Evolutionary conservation across 305 asterid species (phyloP).

Genomic region (Plantago lanceolata): DNA sequence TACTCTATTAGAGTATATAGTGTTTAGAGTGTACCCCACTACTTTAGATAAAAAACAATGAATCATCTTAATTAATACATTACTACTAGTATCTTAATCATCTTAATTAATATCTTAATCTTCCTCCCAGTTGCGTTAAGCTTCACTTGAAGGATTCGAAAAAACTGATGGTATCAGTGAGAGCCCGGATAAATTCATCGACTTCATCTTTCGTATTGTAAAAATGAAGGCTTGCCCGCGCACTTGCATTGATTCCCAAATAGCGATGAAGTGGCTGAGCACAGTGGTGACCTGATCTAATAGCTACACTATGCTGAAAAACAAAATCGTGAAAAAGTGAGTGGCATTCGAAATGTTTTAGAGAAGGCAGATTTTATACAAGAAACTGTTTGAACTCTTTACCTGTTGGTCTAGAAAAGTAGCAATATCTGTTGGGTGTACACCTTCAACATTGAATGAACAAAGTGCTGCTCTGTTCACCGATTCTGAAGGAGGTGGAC

Average conservation of each 20-base stretch:
- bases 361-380: neutral
- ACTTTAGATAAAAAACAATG: too few relatives aligned
- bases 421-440: constrained; percentile 88
- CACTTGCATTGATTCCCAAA: constrained; percentile 73
- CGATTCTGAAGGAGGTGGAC: constrained; percentile 69
- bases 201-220: constrained; percentile 92
- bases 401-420: constrained; percentile 90
- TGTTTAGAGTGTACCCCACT: too few relatives aligned
- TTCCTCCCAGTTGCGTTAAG: neutral
- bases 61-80: too few relatives aligned
- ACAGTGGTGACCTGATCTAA: constrained; percentile 93
- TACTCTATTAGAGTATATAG: too few relatives aligned
- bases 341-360: neutral
- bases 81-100: too few relatives aligned
- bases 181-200: constrained; percentile 64
- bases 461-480: constrained; percentile 79
- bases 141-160: constrained; percentile 55
- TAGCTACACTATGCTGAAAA: constrained; percentile 76
- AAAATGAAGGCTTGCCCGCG: constrained; percentile 89
- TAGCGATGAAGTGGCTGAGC: constrained; percentile 90
- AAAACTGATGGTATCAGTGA: constrained; percentile 64
- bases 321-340: neutral
- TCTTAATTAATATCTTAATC: neutral
- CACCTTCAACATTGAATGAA: constrained; percentile 77
- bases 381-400: neutral